Base-by-base conservation (phyloP, 140 eudicot species). In the Oenanthe javanica region DNA sequence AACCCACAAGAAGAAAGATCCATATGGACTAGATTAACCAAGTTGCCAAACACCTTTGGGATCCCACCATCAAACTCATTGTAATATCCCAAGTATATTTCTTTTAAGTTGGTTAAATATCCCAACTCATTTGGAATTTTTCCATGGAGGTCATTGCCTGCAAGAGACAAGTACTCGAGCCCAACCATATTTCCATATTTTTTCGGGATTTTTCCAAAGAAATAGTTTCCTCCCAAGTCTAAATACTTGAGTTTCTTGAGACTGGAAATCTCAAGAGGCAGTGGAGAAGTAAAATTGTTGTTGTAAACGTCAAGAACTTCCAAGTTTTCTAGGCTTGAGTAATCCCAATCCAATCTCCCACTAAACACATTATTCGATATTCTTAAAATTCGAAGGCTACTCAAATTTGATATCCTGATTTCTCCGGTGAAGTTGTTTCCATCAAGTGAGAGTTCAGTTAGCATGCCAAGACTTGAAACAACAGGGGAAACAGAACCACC, bases 171-270 rank as follows among this genome's bases (percentile, higher is more conserved):
- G 88, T 87, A 91, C 78, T 92, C 96, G 54, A 95, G 75, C 18
- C 64, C 77, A 25, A 77, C 75, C 82, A 92, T 48, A 79, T 63
- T 59, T 6, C 99, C 98, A 73, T 89, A 95, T 38, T 83, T 85
- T 55, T n/a, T 83, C 1, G 96, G 99, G 67, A 95, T 89, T 78
- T 80, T 81, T 0, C 99, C 99, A 14, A 83, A 82, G 82, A 95
- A 95, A 81, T 71, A 95, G 77, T 92, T 95, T 59, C 99, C 99
- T 16, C 97, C 97, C 82, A 95, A 79, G 49, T 95, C 99, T 77
- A 95, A 85, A 88, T 91, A 82, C 82, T 64, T 93, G 77, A 95
- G 89, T 47, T 84, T 93, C 86, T 85, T 85, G 80, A 93, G 85
- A 11, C 80, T 73, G 45, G 85, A 54, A 46, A 95, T 82, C 48